phyloP scores from a whole-genome alignment of 148 eudicot genomes.

The Camellia granthamiana region DNA sequence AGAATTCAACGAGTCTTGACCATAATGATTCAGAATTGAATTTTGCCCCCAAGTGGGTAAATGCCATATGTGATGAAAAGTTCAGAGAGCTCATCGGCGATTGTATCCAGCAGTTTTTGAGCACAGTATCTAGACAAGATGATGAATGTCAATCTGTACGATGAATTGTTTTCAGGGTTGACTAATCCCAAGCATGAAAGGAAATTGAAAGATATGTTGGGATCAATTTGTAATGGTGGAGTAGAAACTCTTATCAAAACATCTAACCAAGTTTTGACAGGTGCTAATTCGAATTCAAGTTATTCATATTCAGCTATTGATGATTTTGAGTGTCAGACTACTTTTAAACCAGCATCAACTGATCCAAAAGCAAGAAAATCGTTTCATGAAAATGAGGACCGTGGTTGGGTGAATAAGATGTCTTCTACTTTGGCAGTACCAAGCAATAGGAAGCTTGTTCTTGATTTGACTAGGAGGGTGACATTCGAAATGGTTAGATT shows the following conservation, averaged over 20 bases:
- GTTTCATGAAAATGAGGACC: conserved; percentile 21
- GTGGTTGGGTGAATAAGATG: conserved; percentile 51
- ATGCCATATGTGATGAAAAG: conserved; percentile 46
- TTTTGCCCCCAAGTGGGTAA: conserved; percentile 40
- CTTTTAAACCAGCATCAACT: not conserved
- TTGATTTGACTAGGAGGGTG: conserved; percentile 72
- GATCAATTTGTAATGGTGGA: conserved; percentile 62
- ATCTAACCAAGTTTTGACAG: conserved; percentile 57
- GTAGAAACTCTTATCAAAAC: conserved; percentile 73
- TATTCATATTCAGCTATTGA: conserved; percentile 20
- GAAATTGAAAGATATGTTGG: conserved; percentile 56
- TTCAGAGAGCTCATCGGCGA: conserved; percentile 49
- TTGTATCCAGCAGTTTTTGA: conserved; percentile 58
- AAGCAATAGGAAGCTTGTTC: conserved; percentile 64
- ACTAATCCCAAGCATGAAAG: conserved; percentile 84
- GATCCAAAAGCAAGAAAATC: conserved; percentile 15
- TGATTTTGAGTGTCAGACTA: conserved; percentile 19
- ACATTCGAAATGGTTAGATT: conserved; percentile 73
- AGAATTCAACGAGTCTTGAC: not conserved
- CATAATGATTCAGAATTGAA: not conserved
- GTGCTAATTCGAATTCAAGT: conserved; percentile 21
- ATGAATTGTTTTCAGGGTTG: conserved; percentile 74
- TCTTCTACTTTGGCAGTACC: conserved; percentile 73
- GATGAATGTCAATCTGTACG: conserved; percentile 42
- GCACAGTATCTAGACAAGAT: conserved; percentile 88